phyloP scores from a whole-genome alignment of 1,139 yeast species.

The Yamadazyma triangularis region DNA sequence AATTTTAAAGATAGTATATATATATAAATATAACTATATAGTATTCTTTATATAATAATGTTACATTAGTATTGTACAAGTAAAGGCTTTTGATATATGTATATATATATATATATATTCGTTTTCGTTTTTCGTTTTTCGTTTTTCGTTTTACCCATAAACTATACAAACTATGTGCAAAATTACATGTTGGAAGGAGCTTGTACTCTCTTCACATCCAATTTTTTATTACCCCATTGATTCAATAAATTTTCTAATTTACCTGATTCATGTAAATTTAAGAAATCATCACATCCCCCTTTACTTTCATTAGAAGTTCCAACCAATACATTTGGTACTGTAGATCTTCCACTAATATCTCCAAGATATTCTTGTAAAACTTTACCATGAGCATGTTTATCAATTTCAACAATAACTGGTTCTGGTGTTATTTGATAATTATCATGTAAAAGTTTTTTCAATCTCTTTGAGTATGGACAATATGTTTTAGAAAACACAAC shows the following conservation, averaged over 20 bases:
- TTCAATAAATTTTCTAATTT: constrained; percentile 44
- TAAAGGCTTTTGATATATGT: background rate
- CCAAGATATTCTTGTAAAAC: constrained; percentile 59
- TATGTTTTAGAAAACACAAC: constrained; percentile 65
- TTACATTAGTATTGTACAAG: constrained; percentile 13
- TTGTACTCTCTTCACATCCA: constrained; percentile 50
- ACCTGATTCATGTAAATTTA: constrained; percentile 53
- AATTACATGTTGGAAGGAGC: constrained; percentile 45
- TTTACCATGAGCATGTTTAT: constrained; percentile 64
- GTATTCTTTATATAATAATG: constrained; percentile 8
- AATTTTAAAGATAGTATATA: constrained; percentile 59
- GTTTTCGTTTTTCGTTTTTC: too few relatives aligned
- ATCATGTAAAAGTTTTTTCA: constrained; percentile 61
- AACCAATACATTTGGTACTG: constrained; percentile 70
- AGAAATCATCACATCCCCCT: constrained; percentile 82
- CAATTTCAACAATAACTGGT: constrained; percentile 76
- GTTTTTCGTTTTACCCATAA: too few relatives aligned
- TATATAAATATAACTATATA: constrained; percentile 6
- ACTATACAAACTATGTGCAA: too few relatives aligned
- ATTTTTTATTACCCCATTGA: constrained; percentile 60
- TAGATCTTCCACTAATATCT: constrained; percentile 53
- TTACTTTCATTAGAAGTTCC: constrained; percentile 51
- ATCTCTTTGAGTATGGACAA: constrained; percentile 71
- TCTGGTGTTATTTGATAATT: constrained; percentile 70
- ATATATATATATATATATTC: too few relatives aligned